Percentiles rank a stretch among this genome's conserved stretches.
Conservation (phyloP, 2,329 filamentous ascomycete species). For the Graphilbum sp. region DNA sequence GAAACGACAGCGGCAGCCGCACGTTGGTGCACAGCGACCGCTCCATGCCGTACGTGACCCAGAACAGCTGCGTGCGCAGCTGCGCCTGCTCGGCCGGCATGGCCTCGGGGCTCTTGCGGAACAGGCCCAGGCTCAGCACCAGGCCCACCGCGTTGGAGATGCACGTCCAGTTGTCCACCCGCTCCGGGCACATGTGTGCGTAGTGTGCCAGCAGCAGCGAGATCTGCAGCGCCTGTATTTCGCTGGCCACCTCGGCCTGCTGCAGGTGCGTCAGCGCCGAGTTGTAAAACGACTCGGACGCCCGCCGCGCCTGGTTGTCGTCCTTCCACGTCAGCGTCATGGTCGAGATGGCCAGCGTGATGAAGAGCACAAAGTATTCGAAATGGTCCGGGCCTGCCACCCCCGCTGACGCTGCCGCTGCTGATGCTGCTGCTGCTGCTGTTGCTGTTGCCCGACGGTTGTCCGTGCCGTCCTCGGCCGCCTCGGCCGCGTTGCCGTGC, state of each 20-base stretch:
- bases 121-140: conserved; percentile 30
- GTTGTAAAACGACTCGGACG: conserved; percentile 2
- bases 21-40: conserved; percentile 28
- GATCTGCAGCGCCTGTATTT: conserved; percentile 28
- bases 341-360: conserved; percentile 14
- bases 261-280: conserved; percentile 15
- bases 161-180: conserved; percentile 25
- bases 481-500: too few species aligned
- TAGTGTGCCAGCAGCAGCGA: conserved; percentile 32
- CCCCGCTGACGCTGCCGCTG: too few species aligned
- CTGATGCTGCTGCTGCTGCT: neutral
- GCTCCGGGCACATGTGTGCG: conserved; percentile 30
- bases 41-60: conserved; percentile 39
- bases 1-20: conserved; percentile 31
- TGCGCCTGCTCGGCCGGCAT: conserved; percentile 31
- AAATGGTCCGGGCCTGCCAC: neutral
- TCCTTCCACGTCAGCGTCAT: conserved; percentile 25
- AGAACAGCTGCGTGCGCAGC: conserved; percentile 45
- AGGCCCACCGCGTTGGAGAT: conserved; percentile 32
- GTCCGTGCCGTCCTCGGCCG: too few species aligned
- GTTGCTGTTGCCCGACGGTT: too few species aligned
- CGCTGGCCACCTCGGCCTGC: conserved; percentile 14
- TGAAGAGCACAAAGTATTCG: conserved; percentile 18
- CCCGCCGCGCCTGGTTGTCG: conserved; percentile 14
- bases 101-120: conserved; percentile 31